These are phyloP conservation scores for Elaeagnus macrophylla DNA, from an alignment of 306 rosid species.

Conservation along the genomic window DNA sequence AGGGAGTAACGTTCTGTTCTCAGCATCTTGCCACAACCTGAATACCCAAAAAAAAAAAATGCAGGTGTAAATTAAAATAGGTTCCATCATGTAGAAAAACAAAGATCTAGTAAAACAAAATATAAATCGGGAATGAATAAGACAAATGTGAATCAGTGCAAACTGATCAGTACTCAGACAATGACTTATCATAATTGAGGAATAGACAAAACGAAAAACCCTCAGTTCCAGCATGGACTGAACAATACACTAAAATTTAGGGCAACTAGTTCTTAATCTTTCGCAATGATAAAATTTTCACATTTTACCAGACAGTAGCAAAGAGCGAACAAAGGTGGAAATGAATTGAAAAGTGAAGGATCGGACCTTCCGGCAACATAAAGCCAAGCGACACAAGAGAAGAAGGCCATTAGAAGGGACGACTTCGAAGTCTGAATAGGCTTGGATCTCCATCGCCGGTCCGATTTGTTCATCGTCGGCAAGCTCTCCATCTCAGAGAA, in stretches of 20 bases:
- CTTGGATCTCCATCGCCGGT: slow-evolving; percentile 71
- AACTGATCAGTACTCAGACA: too few species aligned
- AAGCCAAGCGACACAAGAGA: slow-evolving; percentile 97
- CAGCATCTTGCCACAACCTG: slow-evolving; percentile 99
- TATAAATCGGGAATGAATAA: too few species aligned
- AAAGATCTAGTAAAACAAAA: background rate
- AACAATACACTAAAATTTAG: background rate
- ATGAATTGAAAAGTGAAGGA: background rate
- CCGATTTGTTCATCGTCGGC: slow-evolving; percentile 54
- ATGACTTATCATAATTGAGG: too few species aligned
- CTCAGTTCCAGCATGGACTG: too few species aligned
- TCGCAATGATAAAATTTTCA: background rate
- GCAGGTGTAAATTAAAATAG: background rate
- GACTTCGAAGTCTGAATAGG: slow-evolving; percentile 54
- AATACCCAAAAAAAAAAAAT: slow-evolving; percentile 4
- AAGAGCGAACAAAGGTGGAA: background rate
- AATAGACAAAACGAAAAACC: too few species aligned
- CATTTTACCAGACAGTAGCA: background rate
- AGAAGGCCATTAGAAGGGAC: slow-evolving; percentile 70
- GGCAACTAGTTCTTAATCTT: background rate
- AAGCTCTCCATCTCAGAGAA: slow-evolving; percentile 49
- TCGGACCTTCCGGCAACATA: slow-evolving; percentile 89
- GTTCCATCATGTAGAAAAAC: background rate
- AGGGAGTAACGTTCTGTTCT: slow-evolving; percentile 64
- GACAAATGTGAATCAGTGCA: too few species aligned